A percentile compares a stretch with the other conserved stretches of the same genome.
Evolutionary conservation across 768 basidiomycete genomes (phyloP).

Genomic region (Mycena vitilis): DNA sequence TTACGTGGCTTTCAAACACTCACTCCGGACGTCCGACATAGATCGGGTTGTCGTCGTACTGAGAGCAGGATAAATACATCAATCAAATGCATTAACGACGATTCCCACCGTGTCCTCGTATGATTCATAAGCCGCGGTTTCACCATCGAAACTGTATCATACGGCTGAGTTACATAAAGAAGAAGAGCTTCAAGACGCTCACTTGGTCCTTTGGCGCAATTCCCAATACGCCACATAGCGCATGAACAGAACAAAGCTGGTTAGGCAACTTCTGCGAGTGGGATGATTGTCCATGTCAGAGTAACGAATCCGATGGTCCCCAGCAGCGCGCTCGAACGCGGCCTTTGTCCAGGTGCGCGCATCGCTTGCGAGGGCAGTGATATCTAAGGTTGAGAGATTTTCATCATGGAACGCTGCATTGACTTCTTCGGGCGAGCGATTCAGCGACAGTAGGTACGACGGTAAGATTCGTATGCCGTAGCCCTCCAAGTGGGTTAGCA

Average conservation of each 20-base stretch:
- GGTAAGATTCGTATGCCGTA: background rate
- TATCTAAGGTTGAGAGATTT: background rate
- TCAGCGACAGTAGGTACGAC: background rate
- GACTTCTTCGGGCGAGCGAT: background rate
- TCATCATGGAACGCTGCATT: background rate
- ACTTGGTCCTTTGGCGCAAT: background rate
- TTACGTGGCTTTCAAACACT: background rate
- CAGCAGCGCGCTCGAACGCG: background rate
- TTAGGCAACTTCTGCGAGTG: background rate
- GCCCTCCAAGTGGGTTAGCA: background rate
- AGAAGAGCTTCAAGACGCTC: background rate
- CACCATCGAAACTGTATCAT: background rate
- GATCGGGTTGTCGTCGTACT: conserved; percentile 4
- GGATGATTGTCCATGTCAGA: background rate
- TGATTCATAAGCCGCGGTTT: background rate
- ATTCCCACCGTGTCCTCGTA: conserved; percentile 2
- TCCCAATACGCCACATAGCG: background rate
- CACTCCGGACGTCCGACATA: background rate
- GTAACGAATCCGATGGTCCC: background rate
- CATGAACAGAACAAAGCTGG: conserved; percentile 3
- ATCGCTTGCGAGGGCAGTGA: background rate
- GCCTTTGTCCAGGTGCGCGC: background rate
- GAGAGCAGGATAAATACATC: background rate
- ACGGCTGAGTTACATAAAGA: background rate
- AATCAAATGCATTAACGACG: background rate